These are phyloP conservation scores for Melaleuca quinquenervia DNA, from an alignment of 345 rosid species.

Conservation along the genomic window DNA sequence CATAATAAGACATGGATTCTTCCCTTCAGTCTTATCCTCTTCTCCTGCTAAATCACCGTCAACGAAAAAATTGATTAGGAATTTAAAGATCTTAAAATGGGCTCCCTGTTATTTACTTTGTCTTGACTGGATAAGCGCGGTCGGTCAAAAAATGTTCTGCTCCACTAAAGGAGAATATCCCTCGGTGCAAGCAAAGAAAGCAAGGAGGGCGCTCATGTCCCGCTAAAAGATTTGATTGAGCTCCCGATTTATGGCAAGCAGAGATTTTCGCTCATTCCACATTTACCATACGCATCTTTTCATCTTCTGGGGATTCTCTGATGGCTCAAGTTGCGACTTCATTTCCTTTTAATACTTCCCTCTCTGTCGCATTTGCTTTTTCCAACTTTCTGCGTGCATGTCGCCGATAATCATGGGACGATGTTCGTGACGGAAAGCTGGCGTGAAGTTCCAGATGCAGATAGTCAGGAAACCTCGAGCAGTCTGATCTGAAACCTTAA, in stretches of 20 bases:
- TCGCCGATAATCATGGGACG: no score
- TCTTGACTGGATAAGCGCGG: background rate
- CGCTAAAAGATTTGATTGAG: background rate
- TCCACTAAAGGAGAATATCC: no score
- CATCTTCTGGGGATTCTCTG: no score
- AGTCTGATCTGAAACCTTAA: background rate
- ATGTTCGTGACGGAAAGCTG: no score
- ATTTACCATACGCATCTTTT: background rate
- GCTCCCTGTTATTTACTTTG: no score
- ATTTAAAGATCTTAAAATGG: background rate
- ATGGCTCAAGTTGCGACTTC: no score
- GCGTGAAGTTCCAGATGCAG: background rate
- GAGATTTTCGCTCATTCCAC: background rate
- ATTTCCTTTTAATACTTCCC: no score
- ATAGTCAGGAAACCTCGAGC: background rate
- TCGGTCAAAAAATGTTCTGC: no score
- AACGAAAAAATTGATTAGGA: background rate
- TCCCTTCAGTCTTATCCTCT: background rate
- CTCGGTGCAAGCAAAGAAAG: no score
- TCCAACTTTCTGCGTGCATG: no score
- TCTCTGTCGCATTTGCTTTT: no score
- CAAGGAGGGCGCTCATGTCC: background rate
- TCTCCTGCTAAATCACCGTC: background rate
- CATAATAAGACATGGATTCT: background rate
- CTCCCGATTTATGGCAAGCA: background rate